Conservation (phyloP, 345 rosid genomes). For the Carallia brachiata region DNA sequence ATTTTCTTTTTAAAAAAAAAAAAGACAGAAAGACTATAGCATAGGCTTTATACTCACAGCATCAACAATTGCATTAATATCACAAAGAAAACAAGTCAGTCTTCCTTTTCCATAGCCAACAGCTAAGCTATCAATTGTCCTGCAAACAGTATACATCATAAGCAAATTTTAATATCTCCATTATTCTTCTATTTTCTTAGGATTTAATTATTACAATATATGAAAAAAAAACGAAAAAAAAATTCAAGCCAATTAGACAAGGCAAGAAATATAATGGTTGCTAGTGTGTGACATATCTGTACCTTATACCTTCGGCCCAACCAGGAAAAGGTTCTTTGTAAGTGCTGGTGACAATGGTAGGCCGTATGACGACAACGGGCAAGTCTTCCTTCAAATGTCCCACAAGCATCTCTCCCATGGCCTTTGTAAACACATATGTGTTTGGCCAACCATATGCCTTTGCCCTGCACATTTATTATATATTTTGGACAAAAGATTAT, state of each 20-base stretch:
- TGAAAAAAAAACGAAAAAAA: no score
- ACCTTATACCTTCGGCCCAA: slow-evolving; percentile 33
- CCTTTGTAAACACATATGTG: slow-evolving; percentile 29
- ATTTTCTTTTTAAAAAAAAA: neutral
- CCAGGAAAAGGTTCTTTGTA: slow-evolving; percentile 30
- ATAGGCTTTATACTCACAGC: slow-evolving; percentile 34
- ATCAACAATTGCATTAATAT: slow-evolving; percentile 35
- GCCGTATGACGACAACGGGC: slow-evolving; percentile 14
- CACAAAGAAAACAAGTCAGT: slow-evolving; percentile 38
- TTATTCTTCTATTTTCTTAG: neutral
- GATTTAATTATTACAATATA: neutral
- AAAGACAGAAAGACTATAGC: neutral
- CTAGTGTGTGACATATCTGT: neutral
- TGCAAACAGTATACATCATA: neutral
- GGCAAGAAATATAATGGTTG: no score
- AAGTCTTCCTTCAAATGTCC: slow-evolving; percentile 15
- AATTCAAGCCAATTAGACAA: neutral
- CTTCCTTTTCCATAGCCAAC: slow-evolving; percentile 51
- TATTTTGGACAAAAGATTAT: neutral
- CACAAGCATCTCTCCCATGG: slow-evolving; percentile 29
- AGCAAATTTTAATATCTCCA: neutral
- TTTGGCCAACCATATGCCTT: slow-evolving; percentile 29
- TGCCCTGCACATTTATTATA: slow-evolving; percentile 13
- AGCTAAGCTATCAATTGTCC: slow-evolving; percentile 30
- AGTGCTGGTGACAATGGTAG: slow-evolving; percentile 25